Evolutionary conservation across 805 yeast species (phyloP), one percentile per base, ranked within the genome.

Genomic region (Grigorovia yakushimaensis): DNA sequence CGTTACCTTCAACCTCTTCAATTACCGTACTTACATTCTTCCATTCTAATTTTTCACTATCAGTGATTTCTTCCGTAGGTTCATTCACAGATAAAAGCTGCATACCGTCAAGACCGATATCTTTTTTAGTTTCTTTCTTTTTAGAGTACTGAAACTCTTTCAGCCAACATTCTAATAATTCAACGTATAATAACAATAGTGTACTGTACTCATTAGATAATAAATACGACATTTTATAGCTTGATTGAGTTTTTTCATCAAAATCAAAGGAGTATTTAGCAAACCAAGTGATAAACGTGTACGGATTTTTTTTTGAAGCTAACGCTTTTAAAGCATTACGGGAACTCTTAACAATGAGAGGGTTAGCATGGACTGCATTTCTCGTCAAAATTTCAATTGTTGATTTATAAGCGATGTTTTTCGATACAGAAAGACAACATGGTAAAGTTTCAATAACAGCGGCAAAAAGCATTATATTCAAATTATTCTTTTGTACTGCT

Each of bases 1-100:
- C 99, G 59, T 89, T 87, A 0, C 98, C 97, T 65, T 93, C 98
- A 9, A 91, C 86, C 51, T 91, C 97, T 64, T 93, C 98, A 42
- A 93, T 82, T 0, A 85, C 83, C 0, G 96, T 84, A 51, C 87
- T 80, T 17, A 88, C 79, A 42, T 79, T 80, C 54, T 85, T 86
- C 75, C 87, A 72, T 58, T 85, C 91, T 36, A 85, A 63, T 48
- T 81, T 85, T 51, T 84, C 88, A 6, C 73, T 66, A n/a, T 61
- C 64, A 7, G 59, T 57, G 18, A 54, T 49, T 5, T 60, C 64
- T 5, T 57, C 64, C 1, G 47, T 13, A 19, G 51, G 52, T 13
- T 41, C 44, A 23, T 54, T 60, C 5, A 51, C 48, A 13, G 55
- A 51, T 20, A 58, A 50, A 23, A 63, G 48, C 39, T 55, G 56